Evolutionary conservation across 2,329 filamentous ascomycete species (phyloP).

Genomic region (Penicillium sp.): DNA sequence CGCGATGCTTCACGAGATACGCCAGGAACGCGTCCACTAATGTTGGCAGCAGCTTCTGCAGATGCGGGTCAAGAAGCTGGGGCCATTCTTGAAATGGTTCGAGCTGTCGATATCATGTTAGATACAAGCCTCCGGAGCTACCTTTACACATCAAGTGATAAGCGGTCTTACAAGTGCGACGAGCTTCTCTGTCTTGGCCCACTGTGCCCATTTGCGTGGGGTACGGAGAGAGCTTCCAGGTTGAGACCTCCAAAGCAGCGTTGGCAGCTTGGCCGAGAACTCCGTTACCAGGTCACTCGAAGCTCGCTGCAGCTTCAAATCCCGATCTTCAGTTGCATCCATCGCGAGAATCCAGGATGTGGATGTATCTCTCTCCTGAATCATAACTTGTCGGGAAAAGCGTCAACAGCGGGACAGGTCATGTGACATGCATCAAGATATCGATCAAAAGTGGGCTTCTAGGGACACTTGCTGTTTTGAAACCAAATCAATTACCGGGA

Average conservation of each 20-base stretch:
- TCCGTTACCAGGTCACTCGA: constrained; percentile 50
- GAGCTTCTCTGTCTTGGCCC: constrained; percentile 44
- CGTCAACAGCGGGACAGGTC: constrained; percentile 31
- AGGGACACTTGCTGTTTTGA: not conserved
- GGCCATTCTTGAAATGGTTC: constrained; percentile 95
- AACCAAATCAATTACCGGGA: not conserved
- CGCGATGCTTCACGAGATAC: constrained; percentile 56
- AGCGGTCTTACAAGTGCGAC: constrained; percentile 43
- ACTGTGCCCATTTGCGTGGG: constrained; percentile 45
- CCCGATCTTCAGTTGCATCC: constrained; percentile 51
- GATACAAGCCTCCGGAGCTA: constrained; percentile 4
- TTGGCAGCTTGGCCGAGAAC: constrained; percentile 47
- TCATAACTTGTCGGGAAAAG: constrained; percentile 21
- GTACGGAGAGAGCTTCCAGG: constrained; percentile 31
- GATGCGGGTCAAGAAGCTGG: constrained; percentile 83
- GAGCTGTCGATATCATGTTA: constrained; percentile 51
- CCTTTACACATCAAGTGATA: not conserved
- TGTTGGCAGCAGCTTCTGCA: constrained; percentile 73
- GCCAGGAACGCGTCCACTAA: constrained; percentile 77
- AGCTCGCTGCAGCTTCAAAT: constrained; percentile 52
- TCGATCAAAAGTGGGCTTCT: not conserved
- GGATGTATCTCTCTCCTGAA: constrained; percentile 12
- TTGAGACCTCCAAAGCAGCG: constrained; percentile 45
- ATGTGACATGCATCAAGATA: constrained; percentile 23
- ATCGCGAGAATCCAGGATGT: constrained; percentile 33